Percentiles rank a stretch among this genome's conserved stretches.
Evolutionary conservation across 2,329 filamentous ascomycete species (phyloP).

Genomic region (Fusarium sterilihyphosum): DNA sequence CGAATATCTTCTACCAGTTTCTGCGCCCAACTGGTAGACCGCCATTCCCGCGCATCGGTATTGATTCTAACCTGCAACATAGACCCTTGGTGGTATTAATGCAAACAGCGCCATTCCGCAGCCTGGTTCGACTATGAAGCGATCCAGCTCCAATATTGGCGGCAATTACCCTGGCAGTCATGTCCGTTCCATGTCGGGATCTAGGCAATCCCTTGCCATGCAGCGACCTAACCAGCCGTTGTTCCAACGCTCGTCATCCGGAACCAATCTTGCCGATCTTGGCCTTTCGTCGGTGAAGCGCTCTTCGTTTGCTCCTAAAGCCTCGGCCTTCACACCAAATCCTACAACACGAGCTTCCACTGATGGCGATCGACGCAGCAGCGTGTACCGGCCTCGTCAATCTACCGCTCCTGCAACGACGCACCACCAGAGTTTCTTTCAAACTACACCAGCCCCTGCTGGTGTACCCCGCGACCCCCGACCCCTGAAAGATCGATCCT

Average conservation of each 20-base stretch:
- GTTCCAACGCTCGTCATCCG: constrained; percentile 86
- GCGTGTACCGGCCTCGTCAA: constrained; percentile 77
- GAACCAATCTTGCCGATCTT: constrained; percentile 80
- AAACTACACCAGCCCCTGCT: constrained; percentile 82
- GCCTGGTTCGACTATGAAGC: constrained; percentile 93
- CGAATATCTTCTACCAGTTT: constrained; percentile 28
- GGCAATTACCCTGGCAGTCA: constrained; percentile 74
- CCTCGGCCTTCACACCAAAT: constrained; percentile 67
- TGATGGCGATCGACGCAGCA: constrained; percentile 75
- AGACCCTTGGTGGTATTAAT: constrained; percentile 89
- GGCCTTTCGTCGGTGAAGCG: constrained; percentile 87
- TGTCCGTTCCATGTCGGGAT: constrained; percentile 83
- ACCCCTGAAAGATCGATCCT: constrained; percentile 82
- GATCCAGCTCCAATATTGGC: constrained; percentile 80
- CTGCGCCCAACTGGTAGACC: constrained; percentile 11
- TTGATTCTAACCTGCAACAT: constrained; percentile 40
- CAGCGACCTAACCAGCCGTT: constrained; percentile 85
- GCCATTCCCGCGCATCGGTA: not conserved
- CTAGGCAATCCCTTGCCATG: constrained; percentile 85
- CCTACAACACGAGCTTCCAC: constrained; percentile 54
- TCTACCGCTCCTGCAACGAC: constrained; percentile 73
- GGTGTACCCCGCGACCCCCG: constrained; percentile 88
- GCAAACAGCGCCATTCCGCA: constrained; percentile 88
- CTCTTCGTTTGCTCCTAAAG: constrained; percentile 81
- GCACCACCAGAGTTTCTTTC: constrained; percentile 95